Evolutionary conservation across 371 early-diverging fungal genomes (phyloP), one percentile per base, ranked within the genome.

Genomic region (Mucor piriformis): DNA sequence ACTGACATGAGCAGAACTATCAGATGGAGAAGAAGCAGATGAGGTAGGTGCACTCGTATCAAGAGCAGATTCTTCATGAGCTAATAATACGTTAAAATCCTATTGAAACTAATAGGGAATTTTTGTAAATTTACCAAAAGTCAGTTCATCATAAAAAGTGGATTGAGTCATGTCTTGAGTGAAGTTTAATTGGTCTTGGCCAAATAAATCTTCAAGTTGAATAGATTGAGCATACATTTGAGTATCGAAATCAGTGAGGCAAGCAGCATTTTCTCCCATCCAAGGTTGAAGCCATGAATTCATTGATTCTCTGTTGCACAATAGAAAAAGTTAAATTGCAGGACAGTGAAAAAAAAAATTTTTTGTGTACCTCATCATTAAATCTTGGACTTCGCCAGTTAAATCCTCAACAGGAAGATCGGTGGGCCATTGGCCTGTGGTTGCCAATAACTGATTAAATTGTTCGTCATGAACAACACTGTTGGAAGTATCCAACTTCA

Each of bases 311-410:
- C 70, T 64, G 40, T 59, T 50, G 42, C 24, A 57, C 51, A 35
- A 59, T 60, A 50, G 24, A 37, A 21, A 43, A 43, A 51, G 18
- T 42, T 37, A 12, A 53, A 23, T 20, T 46, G 46, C 46, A 46
- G 46, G 46, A 46, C 46, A 46, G 46, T 24, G 23, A 24, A 24
- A 54, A 52, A 64, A 43, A 54, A 43, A 29, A 38, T 50, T 56
- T 50, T 47, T 27, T 29, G 7, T 54, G 38, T 69, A 78, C 79
- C 74, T 72, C 64, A 78, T 64, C 73, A 78, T 69, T 16, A 74
- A 51, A 29, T 74, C 73, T 52, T 74, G 73, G 13, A 78, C 74
- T 62, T 78, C 79, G 15, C 66, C 66, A 10, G 79, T 78, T 56
- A 78, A 57, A 60, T 78, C 79, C 48, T 78, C 79, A 12, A 78